Evolutionary conservation across 164 flowering plant species (phyloP), one percentile per base, ranked within the genome.

Genomic region (Sextonia rubra): DNA sequence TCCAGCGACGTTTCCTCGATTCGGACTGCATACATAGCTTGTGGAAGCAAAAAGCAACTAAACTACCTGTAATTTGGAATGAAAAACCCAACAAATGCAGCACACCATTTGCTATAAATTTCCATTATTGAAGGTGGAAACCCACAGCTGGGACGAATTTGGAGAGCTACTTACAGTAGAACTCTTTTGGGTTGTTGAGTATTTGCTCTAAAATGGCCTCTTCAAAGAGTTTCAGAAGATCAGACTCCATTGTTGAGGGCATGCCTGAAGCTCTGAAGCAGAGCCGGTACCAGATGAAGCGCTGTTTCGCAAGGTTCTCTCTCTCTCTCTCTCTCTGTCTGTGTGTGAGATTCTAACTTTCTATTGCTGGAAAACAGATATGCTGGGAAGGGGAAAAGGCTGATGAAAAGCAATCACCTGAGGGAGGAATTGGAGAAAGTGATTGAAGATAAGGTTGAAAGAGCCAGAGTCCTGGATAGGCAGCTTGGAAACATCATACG

Each of bases 261-360:
- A 89, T 93, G 96, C 92, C 96, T 0, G 91, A 91, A 69, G 98
- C 93, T 15, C 73, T 91, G 76, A 83, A 78, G 81, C 86, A 90
- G 76, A 86, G 89, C 76, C 85, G 91, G 44, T 88, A 82, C 70
- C 86, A 90, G 66, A 91, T 89, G 91, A 93, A 90, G 83, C 83
- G 76, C 72, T 93, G 94, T 80, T 89, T 95, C 67, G 78, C 90
- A 6, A 84, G 89, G 95, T 56, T 64, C 47, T 23, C 17, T 66
- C 52, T 30, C 24, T 22, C 17, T n/a, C 24, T 65, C 14, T 56
- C 24, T 22, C 47, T n/a, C 24, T 11, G 11, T 25, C 9, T 22
- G 20, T 49, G 17, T 15, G 5, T 52, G 5, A 0, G 56, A 49
- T 49, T 14, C 15, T 52, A 52, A 18, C 17, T 52, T 52, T 17